Evolutionary conservation across 331 rosid genomes (phyloP).

Genomic region (Quercus lobata): DNA sequence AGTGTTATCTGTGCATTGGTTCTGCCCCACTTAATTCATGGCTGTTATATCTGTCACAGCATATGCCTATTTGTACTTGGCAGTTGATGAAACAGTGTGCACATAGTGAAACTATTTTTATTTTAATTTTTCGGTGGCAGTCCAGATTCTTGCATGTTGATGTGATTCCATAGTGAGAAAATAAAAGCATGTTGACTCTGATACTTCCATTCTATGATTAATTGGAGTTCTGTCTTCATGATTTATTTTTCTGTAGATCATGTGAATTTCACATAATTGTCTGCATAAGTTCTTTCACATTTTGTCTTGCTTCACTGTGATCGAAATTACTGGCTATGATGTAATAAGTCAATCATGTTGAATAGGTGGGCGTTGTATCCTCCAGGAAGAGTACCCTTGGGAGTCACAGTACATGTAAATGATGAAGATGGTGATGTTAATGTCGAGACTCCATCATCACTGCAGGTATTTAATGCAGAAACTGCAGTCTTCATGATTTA

Average conservation of each 20-base stretch:
- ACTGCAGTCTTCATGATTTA: slow-evolving; percentile 12
- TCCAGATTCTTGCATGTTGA: background rate
- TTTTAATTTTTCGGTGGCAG: background rate
- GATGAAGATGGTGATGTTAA: slow-evolving; percentile 96
- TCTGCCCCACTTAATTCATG: background rate
- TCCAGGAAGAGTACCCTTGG: slow-evolving; percentile 95
- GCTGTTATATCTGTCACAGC: background rate
- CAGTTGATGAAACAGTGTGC: slow-evolving; percentile 18
- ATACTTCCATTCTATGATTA: background rate
- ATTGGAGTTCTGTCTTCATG: slow-evolving; percentile 5
- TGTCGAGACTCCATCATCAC: slow-evolving; percentile 79
- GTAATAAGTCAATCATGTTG: slow-evolving; percentile 24
- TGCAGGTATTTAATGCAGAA: slow-evolving; percentile 60
- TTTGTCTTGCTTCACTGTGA: slow-evolving; percentile 5
- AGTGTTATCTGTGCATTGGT: slow-evolving; percentile 3
- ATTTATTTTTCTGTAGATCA: slow-evolving; percentile 3
- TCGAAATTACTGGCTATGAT: slow-evolving; percentile 23
- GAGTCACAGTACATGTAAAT: slow-evolving; percentile 91
- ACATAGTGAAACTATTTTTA: slow-evolving; percentile 3
- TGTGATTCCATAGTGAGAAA: background rate
- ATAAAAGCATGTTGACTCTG: background rate
- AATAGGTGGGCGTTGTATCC: slow-evolving; percentile 98
- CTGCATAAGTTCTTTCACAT: background rate
- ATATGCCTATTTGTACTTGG: slow-evolving; percentile 1
- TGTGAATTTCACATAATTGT: slow-evolving; percentile 1